phyloP scores from a whole-genome alignment of 2,329 filamentous ascomycete species.

The Cercospora sojina region DNA sequence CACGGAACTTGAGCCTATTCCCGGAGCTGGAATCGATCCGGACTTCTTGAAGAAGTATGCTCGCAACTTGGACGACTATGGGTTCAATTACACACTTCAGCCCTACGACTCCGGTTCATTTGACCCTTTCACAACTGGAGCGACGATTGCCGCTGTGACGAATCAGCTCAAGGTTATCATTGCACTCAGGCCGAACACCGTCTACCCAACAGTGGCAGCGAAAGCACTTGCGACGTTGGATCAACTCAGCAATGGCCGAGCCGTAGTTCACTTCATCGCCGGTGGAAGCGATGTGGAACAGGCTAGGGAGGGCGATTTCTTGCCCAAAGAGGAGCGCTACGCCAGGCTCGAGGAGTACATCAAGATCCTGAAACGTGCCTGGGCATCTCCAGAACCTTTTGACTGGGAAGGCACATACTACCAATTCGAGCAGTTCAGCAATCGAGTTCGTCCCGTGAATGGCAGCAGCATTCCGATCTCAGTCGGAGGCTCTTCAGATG shows the following conservation, averaged over 20 bases:
- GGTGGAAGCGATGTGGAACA: conserved; percentile 62
- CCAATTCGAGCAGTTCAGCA: conserved; percentile 59
- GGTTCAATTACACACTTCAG: conserved; percentile 61
- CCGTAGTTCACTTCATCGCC: conserved; percentile 63
- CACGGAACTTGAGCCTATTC: conserved; percentile 56
- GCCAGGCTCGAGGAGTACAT: conserved; percentile 62
- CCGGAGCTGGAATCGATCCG: conserved; percentile 54
- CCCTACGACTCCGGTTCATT: conserved; percentile 58
- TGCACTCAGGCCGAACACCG: conserved; percentile 60
- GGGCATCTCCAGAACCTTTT: conserved; percentile 57
- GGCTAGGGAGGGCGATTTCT: conserved; percentile 60
- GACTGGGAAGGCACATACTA: conserved; percentile 63
- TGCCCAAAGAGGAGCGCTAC: conserved; percentile 59
- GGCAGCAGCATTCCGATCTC: conserved; percentile 56
- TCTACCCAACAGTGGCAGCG: conserved; percentile 62
- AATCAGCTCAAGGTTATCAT: conserved; percentile 63
- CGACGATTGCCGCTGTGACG: conserved; percentile 57
- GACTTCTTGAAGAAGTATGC: conserved; percentile 59
- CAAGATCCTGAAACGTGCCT: conserved; percentile 58
- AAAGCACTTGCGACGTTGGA: conserved; percentile 62
- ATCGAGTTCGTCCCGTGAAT: conserved; percentile 54
- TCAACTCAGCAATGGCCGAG: conserved; percentile 58
- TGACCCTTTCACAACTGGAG: conserved; percentile 60
- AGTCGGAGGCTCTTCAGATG: conserved; percentile 59
- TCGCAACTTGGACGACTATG: conserved; percentile 58